phyloP scores from a whole-genome alignment of 169 alveolate species.

The Cryptosporidium baileyi region DNA sequence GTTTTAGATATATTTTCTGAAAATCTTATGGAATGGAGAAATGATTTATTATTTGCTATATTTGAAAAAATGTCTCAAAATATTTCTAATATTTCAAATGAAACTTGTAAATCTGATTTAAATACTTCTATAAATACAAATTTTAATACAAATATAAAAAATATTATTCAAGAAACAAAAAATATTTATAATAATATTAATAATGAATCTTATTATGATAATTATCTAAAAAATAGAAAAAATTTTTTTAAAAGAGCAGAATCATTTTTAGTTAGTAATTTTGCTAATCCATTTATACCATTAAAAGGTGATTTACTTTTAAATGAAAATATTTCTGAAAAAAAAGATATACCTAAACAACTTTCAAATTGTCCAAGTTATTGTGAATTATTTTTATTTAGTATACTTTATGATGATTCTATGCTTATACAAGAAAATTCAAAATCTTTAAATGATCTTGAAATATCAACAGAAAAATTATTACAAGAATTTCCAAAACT shows the following conservation, averaged over 20 bases:
- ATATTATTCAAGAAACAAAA: neutral
- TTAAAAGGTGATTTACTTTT: conserved; percentile 1
- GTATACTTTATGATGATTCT: conserved; percentile 51
- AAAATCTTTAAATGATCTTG: neutral
- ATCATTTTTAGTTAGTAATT: neutral
- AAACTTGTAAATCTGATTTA: neutral
- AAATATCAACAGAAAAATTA: conserved; percentile 22
- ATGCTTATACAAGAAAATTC: conserved; percentile 7
- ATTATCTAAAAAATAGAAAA: conserved; percentile 14
- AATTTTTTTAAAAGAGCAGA: conserved; percentile 6
- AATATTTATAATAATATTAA: neutral
- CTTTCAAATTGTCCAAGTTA: conserved; percentile 45
- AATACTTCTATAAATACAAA: neutral
- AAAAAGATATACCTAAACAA: neutral
- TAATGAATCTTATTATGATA: neutral
- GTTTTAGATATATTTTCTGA: conserved; percentile 35
- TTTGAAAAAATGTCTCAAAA: conserved; percentile 20
- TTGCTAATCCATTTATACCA: conserved; percentile 54
- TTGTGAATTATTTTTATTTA: conserved; percentile 23
- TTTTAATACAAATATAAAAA: neutral
- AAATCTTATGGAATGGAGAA: conserved; percentile 35
- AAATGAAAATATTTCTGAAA: neutral
- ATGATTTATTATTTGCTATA: conserved; percentile 19
- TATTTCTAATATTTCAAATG: conserved; percentile 10
- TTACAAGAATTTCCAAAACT: conserved; percentile 44